Conservation (phyloP, 2,329 filamentous ascomycete species). For the Cercospora nicotianae region DNA sequence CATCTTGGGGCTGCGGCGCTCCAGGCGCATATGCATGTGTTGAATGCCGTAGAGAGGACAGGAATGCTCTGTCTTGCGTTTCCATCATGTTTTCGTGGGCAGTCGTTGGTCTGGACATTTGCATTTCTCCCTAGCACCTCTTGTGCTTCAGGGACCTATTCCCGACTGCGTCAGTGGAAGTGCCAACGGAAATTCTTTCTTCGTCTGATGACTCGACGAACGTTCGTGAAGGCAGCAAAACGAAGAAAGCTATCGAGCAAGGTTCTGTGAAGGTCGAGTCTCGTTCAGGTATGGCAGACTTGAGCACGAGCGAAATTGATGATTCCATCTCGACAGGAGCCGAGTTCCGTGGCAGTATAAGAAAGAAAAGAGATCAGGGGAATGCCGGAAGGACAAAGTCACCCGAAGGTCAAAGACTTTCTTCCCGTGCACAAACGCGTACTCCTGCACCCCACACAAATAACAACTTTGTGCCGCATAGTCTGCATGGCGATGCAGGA, state of each 20-base stretch:
- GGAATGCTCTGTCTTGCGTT: neutral
- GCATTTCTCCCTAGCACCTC: neutral
- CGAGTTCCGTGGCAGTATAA: neutral
- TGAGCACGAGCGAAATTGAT: neutral
- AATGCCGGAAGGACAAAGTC: neutral
- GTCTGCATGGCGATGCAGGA: neutral
- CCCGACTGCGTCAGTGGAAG: neutral
- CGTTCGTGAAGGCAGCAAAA: neutral
- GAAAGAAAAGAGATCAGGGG: neutral
- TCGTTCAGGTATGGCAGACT: neutral
- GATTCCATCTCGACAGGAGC: neutral
- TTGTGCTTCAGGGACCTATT: neutral
- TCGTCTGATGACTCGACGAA: neutral
- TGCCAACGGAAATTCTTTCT: neutral
- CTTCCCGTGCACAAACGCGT: neutral
- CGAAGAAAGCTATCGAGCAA: neutral
- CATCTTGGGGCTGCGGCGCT: neutral
- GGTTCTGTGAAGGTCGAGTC: neutral
- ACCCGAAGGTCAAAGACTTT: neutral
- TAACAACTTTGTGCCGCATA: neutral
- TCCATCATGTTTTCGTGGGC: neutral
- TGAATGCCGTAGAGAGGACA: slow-evolving; percentile 5
- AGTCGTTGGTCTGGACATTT: neutral
- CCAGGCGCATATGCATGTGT: slow-evolving; percentile 6
- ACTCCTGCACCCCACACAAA: neutral